These are phyloP conservation scores for Pseudotsuga menziesii DNA, from an alignment of 75 land plant genomes.

Conservation along the genomic window DNA sequence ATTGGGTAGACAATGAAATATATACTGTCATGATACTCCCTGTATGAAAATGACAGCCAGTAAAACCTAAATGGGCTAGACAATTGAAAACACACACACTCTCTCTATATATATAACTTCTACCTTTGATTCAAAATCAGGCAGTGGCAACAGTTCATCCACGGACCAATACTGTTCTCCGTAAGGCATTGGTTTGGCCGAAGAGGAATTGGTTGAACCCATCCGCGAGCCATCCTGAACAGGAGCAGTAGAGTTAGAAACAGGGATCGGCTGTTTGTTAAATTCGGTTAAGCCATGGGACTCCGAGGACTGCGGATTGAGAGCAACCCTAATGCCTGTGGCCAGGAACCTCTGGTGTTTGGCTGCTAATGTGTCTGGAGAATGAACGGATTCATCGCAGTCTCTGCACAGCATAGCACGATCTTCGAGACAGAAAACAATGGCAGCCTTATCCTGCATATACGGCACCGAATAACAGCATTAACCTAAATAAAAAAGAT, in stretches of 20 bases:
- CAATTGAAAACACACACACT: neutral
- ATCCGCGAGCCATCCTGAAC: neutral
- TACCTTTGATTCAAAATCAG: conserved; percentile 45
- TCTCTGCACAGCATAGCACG: conserved; percentile 71
- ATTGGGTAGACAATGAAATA: neutral
- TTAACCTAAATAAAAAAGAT: too few relatives aligned
- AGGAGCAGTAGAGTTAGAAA: neutral
- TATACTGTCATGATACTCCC: too few relatives aligned
- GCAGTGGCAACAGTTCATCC: conserved; percentile 53
- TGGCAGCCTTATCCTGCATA: conserved; percentile 72
- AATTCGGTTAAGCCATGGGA: conserved; percentile 8
- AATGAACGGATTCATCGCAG: conserved; percentile 72
- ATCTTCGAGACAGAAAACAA: conserved; percentile 89
- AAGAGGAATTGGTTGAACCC: too few relatives aligned
- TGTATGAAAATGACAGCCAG: neutral
- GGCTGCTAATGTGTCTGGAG: conserved; percentile 39
- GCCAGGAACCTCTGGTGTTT: conserved; percentile 67
- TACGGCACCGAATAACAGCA: too few relatives aligned
- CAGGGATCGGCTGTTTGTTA: conserved; percentile 16
- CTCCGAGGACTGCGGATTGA: conserved; percentile 23
- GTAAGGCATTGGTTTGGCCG: neutral
- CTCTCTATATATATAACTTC: conserved; percentile 10
- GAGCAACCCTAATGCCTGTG: conserved; percentile 67
- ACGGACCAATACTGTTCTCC: conserved; percentile 36
- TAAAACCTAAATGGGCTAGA: neutral